A percentile compares a stretch with the other conserved stretches of the same genome.
phyloP scores from a whole-genome alignment of 2,329 filamentous ascomycete genomes.

The Chrysosporium keratinophilum region DNA sequence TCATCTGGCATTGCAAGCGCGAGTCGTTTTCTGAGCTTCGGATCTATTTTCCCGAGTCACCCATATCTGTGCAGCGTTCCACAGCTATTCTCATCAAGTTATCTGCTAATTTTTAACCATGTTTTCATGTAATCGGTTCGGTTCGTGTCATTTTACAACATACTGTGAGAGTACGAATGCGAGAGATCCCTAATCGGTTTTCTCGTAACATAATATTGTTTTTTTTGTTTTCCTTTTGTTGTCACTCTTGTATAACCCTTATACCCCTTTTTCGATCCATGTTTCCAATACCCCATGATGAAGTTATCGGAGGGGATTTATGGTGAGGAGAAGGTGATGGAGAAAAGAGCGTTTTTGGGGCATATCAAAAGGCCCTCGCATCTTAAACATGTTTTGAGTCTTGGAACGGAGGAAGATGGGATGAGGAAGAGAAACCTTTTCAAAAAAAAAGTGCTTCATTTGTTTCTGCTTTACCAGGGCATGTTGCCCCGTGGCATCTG shows the following conservation, averaged over 20 bases:
- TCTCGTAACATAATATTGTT: conserved; percentile 7
- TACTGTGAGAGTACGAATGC: conserved; percentile 12
- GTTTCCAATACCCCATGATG: conserved; percentile 5
- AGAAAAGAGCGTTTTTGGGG: conserved; percentile 1
- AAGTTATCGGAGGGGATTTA: conserved; percentile 6
- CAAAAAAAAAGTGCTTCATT: conserved; percentile 6
- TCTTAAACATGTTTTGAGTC: conserved; percentile 1
- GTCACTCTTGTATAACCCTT: conserved; percentile 11
- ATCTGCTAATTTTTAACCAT: conserved; percentile 9
- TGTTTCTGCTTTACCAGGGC: not conserved
- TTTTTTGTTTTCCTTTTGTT: not conserved
- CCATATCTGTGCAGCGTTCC: conserved; percentile 19
- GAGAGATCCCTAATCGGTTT: not conserved
- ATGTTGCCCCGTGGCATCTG: not conserved
- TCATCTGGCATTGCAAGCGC: conserved; percentile 40
- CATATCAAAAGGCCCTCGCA: not conserved
- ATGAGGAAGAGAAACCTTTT: not conserved
- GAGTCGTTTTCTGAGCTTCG: conserved; percentile 26
- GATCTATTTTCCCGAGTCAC: conserved; percentile 14
- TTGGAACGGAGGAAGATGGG: not conserved
- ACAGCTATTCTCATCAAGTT: conserved; percentile 5
- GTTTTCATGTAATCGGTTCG: conserved; percentile 12
- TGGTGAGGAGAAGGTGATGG: conserved; percentile 11
- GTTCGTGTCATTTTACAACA: conserved; percentile 26
- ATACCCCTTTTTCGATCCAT: conserved; percentile 14